Percentiles rank a stretch among this genome's conserved stretches.
phyloP scores from a whole-genome alignment of 441 rosid species.

The Erodium moschatum region DNA sequence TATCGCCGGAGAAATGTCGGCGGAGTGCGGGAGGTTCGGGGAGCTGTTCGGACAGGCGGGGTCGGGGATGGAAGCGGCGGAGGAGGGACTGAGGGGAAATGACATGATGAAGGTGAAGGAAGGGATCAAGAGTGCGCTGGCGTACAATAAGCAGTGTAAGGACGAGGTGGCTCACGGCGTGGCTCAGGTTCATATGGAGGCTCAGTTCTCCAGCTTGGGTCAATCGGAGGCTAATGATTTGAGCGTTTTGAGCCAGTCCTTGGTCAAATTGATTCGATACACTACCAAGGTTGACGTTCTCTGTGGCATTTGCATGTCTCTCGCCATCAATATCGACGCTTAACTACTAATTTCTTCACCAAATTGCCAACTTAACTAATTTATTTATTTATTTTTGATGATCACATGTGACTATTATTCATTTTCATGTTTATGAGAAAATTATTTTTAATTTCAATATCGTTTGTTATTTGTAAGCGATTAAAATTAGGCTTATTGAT shows the following conservation, averaged over 20 bases:
- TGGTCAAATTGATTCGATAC: neutral
- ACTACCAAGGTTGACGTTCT: neutral
- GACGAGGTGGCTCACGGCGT: neutral
- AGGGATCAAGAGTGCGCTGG: neutral
- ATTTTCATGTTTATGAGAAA: too few species aligned
- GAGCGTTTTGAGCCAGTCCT: neutral
- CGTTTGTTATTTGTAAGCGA: too few species aligned
- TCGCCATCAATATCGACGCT: neutral
- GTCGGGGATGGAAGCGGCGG: slow-evolving; percentile 1
- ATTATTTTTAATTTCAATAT: too few species aligned
- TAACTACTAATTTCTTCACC: too few species aligned
- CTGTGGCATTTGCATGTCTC: neutral
- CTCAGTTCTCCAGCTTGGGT: neutral
- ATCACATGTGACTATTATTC: too few species aligned
- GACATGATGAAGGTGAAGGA: neutral
- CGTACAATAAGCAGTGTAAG: neutral
- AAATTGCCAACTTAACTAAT: too few species aligned
- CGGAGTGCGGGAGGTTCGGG: too few species aligned
- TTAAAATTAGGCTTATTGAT: too few species aligned
- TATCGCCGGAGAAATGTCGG: neutral
- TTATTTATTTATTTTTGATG: too few species aligned
- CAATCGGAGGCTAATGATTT: neutral
- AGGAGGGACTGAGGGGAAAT: neutral
- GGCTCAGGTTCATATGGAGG: neutral
- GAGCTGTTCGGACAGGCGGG: neutral